phyloP scores from a whole-genome alignment of 75 land plant genomes.

The Pinus albicaulis region DNA sequence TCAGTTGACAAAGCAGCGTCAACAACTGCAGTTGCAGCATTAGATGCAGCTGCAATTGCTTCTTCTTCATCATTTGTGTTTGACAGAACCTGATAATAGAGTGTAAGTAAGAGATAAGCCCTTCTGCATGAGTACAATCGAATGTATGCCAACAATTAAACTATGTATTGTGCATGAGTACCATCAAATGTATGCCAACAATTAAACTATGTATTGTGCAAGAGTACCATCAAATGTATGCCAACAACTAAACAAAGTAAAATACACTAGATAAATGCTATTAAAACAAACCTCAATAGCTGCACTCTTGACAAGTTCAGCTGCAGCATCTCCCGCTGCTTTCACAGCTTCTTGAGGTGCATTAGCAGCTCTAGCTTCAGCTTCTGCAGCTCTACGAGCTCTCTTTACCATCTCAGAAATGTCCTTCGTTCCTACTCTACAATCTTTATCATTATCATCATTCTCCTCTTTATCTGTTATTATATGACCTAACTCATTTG shows the following conservation, averaged over 20 bases:
- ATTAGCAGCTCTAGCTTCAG: conserved; percentile 85
- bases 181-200: not conserved
- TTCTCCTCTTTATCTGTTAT: conserved; percentile 43
- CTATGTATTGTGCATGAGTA: not conserved
- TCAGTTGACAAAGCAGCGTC: conserved; percentile 85
- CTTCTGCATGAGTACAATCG: not conserved
- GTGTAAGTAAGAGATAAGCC: not conserved
- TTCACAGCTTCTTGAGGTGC: conserved; percentile 85
- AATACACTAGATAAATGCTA: not conserved
- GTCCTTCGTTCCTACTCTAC: conserved; percentile 64
- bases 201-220: not conserved
- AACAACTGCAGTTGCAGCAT: conserved; percentile 86
- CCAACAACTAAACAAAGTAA: not conserved
- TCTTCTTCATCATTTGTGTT: conserved; percentile 66
- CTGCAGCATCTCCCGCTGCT: conserved; percentile 98
- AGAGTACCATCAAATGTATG: not conserved
- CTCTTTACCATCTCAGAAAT: conserved; percentile 65
- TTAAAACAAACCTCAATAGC: conserved; percentile 71
- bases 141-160: not conserved
- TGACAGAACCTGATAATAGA: conserved; percentile 48
- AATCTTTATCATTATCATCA: conserved; percentile 55
- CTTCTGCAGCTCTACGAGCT: conserved; percentile 87
- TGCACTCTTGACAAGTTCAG: conserved; percentile 87
- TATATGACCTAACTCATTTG: conserved; percentile 15
- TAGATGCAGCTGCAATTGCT: conserved; percentile 76